Evolutionary conservation across 306 rosid genomes (phyloP), one percentile per base, ranked within the genome.

Genomic region (Geum urbanum): DNA sequence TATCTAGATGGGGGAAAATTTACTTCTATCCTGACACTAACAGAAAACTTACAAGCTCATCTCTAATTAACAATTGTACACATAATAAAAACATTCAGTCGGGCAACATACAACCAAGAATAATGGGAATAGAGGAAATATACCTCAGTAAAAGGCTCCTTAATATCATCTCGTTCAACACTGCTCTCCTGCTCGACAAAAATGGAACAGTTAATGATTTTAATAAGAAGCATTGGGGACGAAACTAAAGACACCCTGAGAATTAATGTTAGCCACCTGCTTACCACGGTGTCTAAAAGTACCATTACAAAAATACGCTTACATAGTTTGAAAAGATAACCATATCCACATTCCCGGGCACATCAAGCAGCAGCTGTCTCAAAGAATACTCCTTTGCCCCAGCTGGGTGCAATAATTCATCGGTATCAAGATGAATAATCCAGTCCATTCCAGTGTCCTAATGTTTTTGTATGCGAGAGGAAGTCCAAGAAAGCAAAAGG

Each of bases 131-230:
- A 69, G 76, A 40, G 41, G 48, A 22, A 40, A 66, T 76, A 75
- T 66, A 94, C 99, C 96, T 94, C 99, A 40, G 89, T 90, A 73
- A 94, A 94, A 72, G 99, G 99, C 56, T 94, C 99, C 85, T 87
- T 94, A 67, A 91, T 66, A 80, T 94, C 96, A 71, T 94, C 97
- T 39, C 92, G 82, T 79, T 90, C 99, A 70, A 88, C 86, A 70
- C 96, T 88, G 89, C 99, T 94, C 79, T 94, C 99, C 99, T 91
- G 65, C 49, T 52, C 67, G 70, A 66, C 13, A 80, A 22, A 66
- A 62, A 80, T 52, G 72, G 19, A 52, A 69, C 37, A 41, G 55
- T 82, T 49, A 63, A 66, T 77, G 71, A 78, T 44, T 77, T 35
- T 56, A 48, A 49, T 56, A 73, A 50, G 61, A 67, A 53, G 59